Evolutionary conservation across 345 rosid genomes (phyloP).

Genomic region (Salix udensis): DNA sequence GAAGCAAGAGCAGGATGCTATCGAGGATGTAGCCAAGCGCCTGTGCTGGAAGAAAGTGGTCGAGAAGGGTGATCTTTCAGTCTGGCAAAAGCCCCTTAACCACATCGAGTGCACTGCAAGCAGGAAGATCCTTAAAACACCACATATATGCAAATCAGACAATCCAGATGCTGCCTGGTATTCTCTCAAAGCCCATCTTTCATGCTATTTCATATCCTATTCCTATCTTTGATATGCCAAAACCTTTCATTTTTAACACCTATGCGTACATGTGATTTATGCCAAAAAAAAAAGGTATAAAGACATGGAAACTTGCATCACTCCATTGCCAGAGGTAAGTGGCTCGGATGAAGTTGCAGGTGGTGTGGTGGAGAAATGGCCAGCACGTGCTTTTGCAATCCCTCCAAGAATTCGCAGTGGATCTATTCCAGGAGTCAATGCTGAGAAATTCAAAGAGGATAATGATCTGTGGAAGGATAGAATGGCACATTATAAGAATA

Average conservation of each 20-base stretch:
- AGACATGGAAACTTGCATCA: conserved; percentile 74
- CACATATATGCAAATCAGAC: conserved; percentile 64
- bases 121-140: conserved; percentile 45
- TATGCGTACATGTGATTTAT: neutral
- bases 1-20: conserved; percentile 77
- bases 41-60: conserved; percentile 91
- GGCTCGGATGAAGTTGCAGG: conserved; percentile 73
- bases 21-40: conserved; percentile 72
- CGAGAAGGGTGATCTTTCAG: conserved; percentile 64
- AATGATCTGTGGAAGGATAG: conserved; percentile 78
- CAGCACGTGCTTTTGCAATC: conserved; percentile 64
- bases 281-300: conserved; percentile 44
- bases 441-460: conserved; percentile 65
- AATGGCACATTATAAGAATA: conserved; percentile 55
- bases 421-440: conserved; percentile 57
- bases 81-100: conserved; percentile 87
- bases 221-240: neutral
- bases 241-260: neutral
- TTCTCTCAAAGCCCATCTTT: neutral
- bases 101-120: conserved; percentile 65
- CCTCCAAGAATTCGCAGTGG: conserved; percentile 82
- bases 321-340: conserved; percentile 71
- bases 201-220: neutral
- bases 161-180: conserved; percentile 79
- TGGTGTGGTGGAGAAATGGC: conserved; percentile 83